A percentile compares a stretch with the other conserved stretches of the same genome.
These are phyloP conservation scores for Apiospora pterosperma DNA, from an alignment of 2,329 filamentous ascomycete genomes.

Conservation along the genomic window DNA sequence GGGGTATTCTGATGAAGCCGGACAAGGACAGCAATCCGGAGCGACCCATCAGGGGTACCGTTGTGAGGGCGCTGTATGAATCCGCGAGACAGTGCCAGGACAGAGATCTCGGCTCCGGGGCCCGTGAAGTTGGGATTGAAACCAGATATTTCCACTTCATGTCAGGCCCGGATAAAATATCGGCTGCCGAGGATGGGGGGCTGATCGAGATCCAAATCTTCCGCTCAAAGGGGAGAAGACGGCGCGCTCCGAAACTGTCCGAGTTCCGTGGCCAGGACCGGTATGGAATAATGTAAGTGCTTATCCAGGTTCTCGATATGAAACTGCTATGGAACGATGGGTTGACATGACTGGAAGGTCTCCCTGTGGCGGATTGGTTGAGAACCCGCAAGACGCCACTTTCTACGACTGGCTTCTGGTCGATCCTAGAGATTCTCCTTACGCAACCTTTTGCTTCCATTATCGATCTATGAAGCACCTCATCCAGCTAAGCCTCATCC, in stretches of 20 bases:
- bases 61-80: slow-evolving; percentile 46
- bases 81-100: slow-evolving; percentile 41
- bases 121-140: slow-evolving; percentile 40
- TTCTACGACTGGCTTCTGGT: slow-evolving; percentile 51
- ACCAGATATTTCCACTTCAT: slow-evolving; percentile 49
- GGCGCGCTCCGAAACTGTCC: slow-evolving; percentile 37
- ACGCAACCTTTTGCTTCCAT: slow-evolving; percentile 52
- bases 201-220: slow-evolving; percentile 52
- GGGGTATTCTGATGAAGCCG: slow-evolving; percentile 35
- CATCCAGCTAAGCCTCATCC: slow-evolving; percentile 43
- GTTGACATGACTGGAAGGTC: slow-evolving; percentile 36
- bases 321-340: not conserved
- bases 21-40: not conserved
- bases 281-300: slow-evolving; percentile 53
- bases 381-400: slow-evolving; percentile 45
- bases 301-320: not conserved
- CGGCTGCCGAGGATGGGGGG: slow-evolving; percentile 50
- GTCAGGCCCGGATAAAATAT: slow-evolving; percentile 29
- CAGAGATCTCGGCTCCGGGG: slow-evolving; percentile 29
- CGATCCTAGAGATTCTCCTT: slow-evolving; percentile 50
- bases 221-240: slow-evolving; percentile 44
- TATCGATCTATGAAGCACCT: slow-evolving; percentile 53
- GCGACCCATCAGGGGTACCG: slow-evolving; percentile 31
- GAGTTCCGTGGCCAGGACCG: slow-evolving; percentile 44
- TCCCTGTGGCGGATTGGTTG: slow-evolving; percentile 49